Base-by-base conservation (phyloP, 495 filamentous ascomycete species). In the Neurospora sp. region DNA sequence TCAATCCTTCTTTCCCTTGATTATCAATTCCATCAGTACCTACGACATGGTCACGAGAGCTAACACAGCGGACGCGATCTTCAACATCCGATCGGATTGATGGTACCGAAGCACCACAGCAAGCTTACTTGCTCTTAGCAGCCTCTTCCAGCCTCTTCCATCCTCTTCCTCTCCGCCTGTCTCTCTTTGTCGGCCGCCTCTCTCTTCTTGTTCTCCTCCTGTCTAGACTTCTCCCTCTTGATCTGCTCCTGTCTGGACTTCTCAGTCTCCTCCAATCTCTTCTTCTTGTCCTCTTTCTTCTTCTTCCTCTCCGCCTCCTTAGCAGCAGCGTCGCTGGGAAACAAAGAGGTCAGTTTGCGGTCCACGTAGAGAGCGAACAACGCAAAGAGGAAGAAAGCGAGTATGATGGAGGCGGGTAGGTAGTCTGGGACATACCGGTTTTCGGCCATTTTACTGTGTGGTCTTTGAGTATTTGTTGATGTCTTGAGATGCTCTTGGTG, bases 401-500 rank as follows among this genome's bases (percentile, higher is more conserved):
- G 20, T 0, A 59, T 14, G 10, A 0, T 4, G 0, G 2, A 3
- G 20, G 2, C 20, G 0, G 45, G 45, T 0, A 59, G 48, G 20
- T 10, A 59, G 20, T 59, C 48, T 0, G 20, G 48, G 48, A 59
- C 48, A 0, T 59, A 59, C 20, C 20, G 20, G 9, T 59, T 59
- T 10, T 59, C 10, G 10, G 20, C n/a, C 48, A 59, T 27, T 59
- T 59, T 59, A 3, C 1, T 27, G 48, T 27, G 27, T 14, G 20
- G 20, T 20, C n/a, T 20, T 48, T 20, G 41, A 8, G 41, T 44
- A 44, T 3, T n/a, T 8, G 42, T 8, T 45, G 17, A 20, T 41
- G 12, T 41, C 4, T 41, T 41, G 1, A 16, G 14, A 45, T 45
- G 17, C 8, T n/a, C 7, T n/a, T n/a, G n/a, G 8, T 48, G 8